Evolutionary conservation across 495 filamentous ascomycete genomes (phyloP), one percentile per base, ranked within the genome.

Genomic region (Mycothermus thermophilus): DNA sequence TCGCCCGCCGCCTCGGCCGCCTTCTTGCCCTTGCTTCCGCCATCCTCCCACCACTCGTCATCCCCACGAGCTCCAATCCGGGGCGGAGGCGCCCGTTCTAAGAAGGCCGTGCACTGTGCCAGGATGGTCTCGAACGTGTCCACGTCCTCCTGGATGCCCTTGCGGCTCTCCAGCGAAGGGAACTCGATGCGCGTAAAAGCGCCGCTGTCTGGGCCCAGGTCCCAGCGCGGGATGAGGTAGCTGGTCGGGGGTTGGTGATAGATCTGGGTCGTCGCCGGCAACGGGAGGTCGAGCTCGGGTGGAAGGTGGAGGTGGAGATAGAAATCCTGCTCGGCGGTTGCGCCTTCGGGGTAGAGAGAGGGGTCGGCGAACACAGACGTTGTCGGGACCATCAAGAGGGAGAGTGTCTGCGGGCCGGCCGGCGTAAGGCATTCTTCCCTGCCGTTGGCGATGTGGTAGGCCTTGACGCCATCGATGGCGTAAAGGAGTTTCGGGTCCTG

Each of bases 71-170:
- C 30, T 6, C 31, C 11, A 8, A 33, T 35, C 38, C 64, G 68
- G 2, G 79, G 70, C 3, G 74, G 65, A 15, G 75, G 62, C 5
- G 79, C 75, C 23, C 83, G 73, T 48, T 93, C 86, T 7, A 88
- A 68, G 54, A 95, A 95, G 0, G 86, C 85, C 9, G 86, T 95
- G 53, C 86, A 95, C 58, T 95, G 86, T 18, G 86, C 86, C 25
- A 95, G 67, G 35, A 95, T 95, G 3, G 86, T 93, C 63, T 95
- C 86, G 49, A 95, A 95, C 0, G 86, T 95, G 54, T 95, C 86
- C 17, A 93, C 67, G 55, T 95, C 86, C 48, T 95, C 86, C 58
- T 95, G 86, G 3, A 79, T 73, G 17, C 78, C 75, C 35, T 72
- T 73, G 22, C 69, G 65, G 32, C 63, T 67, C 8, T 83, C 82